A percentile compares a stretch with the other conserved stretches of the same genome.
Evolutionary conservation across 148 eudicot genomes (phyloP).

Genomic region (Spergularia bocconei): DNA sequence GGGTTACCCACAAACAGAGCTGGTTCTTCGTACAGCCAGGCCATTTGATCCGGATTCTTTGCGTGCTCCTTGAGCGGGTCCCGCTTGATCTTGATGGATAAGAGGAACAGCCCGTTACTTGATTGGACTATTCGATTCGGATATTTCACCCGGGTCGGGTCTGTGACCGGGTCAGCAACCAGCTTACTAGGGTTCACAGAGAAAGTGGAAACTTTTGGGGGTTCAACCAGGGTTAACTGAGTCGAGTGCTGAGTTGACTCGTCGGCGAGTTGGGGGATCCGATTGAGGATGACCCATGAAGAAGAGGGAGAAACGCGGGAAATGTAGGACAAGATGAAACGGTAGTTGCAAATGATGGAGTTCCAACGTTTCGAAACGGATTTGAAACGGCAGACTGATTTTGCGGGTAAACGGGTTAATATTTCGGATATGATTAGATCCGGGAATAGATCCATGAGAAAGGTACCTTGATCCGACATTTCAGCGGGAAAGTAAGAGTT

Average conservation of each 20-base stretch:
- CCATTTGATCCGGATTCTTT: not conserved
- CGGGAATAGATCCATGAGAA: not conserved
- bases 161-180: not conserved
- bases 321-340: not conserved
- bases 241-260: not conserved
- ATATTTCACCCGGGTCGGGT: not conserved
- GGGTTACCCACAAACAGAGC: slow-evolving; percentile 9
- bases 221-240: not conserved
- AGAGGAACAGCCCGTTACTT: slow-evolving; percentile 12
- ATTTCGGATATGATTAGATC: not conserved
- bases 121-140: not conserved
- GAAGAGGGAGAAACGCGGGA: slow-evolving; percentile 4
- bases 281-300: not conserved
- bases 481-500: too few relatives aligned
- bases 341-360: not conserved
- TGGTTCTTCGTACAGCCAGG: not conserved
- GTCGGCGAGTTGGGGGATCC: not conserved
- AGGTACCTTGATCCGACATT: too few relatives aligned
- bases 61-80: not conserved
- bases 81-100: not conserved
- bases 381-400: slow-evolving; percentile 12
- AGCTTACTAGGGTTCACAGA: slow-evolving; percentile 2
- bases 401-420: not conserved
- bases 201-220: not conserved
- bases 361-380: slow-evolving; percentile 8